Conservation (phyloP, 2,329 filamentous ascomycete genomes). For the Xylariales sp. region DNA sequence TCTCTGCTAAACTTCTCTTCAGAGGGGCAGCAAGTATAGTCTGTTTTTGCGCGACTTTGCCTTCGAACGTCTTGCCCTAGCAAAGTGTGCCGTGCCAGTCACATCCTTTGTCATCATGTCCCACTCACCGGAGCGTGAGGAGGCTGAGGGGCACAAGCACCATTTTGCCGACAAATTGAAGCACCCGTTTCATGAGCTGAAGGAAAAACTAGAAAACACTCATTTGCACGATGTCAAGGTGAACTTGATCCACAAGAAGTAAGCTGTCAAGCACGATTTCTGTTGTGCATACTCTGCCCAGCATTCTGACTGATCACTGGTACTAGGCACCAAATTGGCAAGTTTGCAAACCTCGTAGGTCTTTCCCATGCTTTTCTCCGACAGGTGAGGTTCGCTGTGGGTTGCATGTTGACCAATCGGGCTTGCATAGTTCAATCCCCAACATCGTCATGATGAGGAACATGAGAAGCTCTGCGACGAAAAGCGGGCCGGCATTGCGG, state of each 20-base stretch:
- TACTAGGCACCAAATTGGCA: conserved; percentile 54
- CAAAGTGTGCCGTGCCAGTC: too few relatives aligned
- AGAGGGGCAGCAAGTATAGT: too few relatives aligned
- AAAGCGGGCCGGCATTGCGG: conserved; percentile 68
- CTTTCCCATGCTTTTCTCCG: conserved; percentile 1
- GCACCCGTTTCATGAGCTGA: conserved; percentile 39
- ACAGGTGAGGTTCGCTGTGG: conserved; percentile 8
- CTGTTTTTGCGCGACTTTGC: too few relatives aligned
- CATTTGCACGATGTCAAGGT: conserved; percentile 55
- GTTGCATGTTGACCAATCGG: too few relatives aligned
- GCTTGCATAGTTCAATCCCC: conserved; percentile 63
- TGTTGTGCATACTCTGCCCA: not conserved
- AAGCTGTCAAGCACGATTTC: conserved; percentile 4
- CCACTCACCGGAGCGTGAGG: conserved; percentile 2
- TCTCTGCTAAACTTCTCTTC: too few relatives aligned
- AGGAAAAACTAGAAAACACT: conserved; percentile 50
- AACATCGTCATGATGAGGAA: conserved; percentile 90
- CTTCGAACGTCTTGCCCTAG: too few relatives aligned
- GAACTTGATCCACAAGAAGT: conserved; percentile 56
- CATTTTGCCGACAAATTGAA: conserved; percentile 44
- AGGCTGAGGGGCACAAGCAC: conserved; percentile 14
- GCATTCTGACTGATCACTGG: not conserved
- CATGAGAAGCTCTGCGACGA: conserved; percentile 81
- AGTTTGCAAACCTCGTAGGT: conserved; percentile 56
- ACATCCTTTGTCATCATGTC: too few relatives aligned